phyloP scores from a whole-genome alignment of 345 rosid genomes.

The Xanthoceras sorbifolium region DNA sequence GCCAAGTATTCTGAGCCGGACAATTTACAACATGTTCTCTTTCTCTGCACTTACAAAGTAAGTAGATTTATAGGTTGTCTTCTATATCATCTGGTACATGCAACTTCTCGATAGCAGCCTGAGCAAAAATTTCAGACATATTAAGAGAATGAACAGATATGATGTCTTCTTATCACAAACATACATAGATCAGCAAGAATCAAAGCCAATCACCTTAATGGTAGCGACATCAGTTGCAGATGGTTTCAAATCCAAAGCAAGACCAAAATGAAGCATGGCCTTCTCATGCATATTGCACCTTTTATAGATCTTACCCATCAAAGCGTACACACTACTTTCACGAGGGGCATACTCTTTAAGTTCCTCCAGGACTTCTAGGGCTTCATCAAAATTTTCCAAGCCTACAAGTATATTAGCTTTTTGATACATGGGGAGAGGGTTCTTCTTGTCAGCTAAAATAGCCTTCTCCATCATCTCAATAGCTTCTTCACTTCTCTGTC shows the following conservation, averaged over 20 bases:
- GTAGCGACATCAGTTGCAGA: slow-evolving; percentile 88
- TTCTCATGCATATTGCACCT: slow-evolving; percentile 72
- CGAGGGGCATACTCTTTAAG: slow-evolving; percentile 91
- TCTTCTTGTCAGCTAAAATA: slow-evolving; percentile 83
- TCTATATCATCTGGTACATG: slow-evolving; percentile 94
- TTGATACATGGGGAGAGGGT: slow-evolving; percentile 98
- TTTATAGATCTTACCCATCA: slow-evolving; percentile 92
- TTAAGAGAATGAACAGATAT: not conserved
- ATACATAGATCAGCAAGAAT: slow-evolving; percentile 4
- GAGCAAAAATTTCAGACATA: slow-evolving; percentile 26
- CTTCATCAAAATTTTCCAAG: slow-evolving; percentile 81
- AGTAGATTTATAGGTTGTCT: slow-evolving; percentile 47
- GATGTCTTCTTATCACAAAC: not conserved
- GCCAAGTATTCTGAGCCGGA: slow-evolving; percentile 25
- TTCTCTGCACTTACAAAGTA: slow-evolving; percentile 1
- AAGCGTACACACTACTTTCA: slow-evolving; percentile 90
- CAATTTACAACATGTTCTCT: slow-evolving; percentile 20
- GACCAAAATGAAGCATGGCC: slow-evolving; percentile 93
- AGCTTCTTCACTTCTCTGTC: slow-evolving; percentile 89
- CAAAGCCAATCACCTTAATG: slow-evolving; percentile 65
- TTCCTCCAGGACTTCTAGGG: slow-evolving; percentile 87
- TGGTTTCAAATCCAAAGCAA: slow-evolving; percentile 96
- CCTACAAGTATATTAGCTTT: slow-evolving; percentile 85
- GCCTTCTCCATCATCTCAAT: slow-evolving; percentile 90
- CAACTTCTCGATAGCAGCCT: slow-evolving; percentile 97